A percentile compares a stretch with the other conserved stretches of the same genome.
These are phyloP conservation scores for Leccinum incarnatum DNA, from an alignment of 768 basidiomycete genomes.

Conservation along the genomic window DNA sequence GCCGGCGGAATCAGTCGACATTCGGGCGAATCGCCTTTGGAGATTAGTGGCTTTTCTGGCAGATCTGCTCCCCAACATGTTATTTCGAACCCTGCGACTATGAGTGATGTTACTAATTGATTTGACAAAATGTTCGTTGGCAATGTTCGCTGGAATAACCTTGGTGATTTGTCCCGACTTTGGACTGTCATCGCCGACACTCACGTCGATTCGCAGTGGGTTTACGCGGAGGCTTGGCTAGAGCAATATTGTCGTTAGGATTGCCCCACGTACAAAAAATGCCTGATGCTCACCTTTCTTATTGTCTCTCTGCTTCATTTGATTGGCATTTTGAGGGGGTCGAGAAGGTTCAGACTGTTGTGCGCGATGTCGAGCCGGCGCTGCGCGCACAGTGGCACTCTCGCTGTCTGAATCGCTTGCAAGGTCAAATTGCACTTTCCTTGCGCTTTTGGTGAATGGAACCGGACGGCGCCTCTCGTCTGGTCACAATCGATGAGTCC, in stretches of 20 bases:
- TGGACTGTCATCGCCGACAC: not conserved
- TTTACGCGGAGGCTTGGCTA: conserved; percentile 10
- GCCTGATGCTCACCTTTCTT: conserved; percentile 6
- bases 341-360: not conserved
- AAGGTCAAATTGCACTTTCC: conserved; percentile 17
- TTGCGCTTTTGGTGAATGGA: conserved; percentile 1
- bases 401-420: conserved; percentile 14
- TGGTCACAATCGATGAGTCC: not conserved
- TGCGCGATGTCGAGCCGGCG: conserved; percentile 3
- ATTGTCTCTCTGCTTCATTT: not conserved
- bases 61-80: conserved; percentile 4
- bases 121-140: conserved; percentile 7
- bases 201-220: conserved; percentile 12
- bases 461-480: conserved; percentile 3
- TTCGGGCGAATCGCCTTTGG: conserved; percentile 16
- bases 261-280: not conserved
- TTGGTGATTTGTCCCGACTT: not conserved
- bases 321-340: not conserved
- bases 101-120: not conserved
- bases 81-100: not conserved
- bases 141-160: conserved; percentile 9
- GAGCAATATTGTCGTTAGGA: not conserved
- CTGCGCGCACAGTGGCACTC: conserved; percentile 11
- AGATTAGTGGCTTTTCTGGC: conserved; percentile 4
- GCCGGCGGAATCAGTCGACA: conserved; percentile 16